Conservation (phyloP, 2,329 filamentous ascomycete species). For the Grosmannia huntii region DNA sequence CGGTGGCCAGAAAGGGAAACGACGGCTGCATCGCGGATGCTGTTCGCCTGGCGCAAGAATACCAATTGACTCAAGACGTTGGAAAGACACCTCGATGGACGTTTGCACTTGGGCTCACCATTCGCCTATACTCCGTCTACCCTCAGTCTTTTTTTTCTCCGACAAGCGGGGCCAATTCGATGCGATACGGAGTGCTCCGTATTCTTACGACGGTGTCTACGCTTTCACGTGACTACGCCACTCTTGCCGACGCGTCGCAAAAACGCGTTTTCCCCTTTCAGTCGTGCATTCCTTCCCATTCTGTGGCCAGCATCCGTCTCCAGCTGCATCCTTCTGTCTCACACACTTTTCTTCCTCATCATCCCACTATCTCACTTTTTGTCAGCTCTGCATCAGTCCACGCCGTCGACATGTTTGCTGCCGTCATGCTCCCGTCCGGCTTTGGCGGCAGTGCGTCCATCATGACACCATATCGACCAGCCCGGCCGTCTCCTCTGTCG, state of each 20-base stretch:
- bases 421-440: conserved; percentile 5
- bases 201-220: too few species aligned
- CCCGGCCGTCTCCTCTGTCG: conserved; percentile 42
- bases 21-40: neutral
- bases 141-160: too few species aligned
- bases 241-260: neutral
- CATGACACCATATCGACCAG: conserved; percentile 31
- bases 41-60: neutral
- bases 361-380: neutral
- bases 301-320: neutral
- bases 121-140: too few species aligned
- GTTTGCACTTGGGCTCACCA: too few species aligned
- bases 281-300: neutral
- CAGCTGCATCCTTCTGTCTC: neutral
- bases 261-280: neutral
- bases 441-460: conserved; percentile 11
- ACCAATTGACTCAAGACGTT: neutral
- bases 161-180: neutral
- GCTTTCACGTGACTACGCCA: neutral
- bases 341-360: neutral
- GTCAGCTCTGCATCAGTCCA: neutral
- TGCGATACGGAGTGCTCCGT: too few species aligned
- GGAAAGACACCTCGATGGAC: neutral
- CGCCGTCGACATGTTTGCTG: conserved; percentile 7
- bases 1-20: neutral